Percentiles rank a stretch among this genome's conserved stretches.
These are phyloP conservation scores for Erodium maritimum DNA, from an alignment of 345 rosid species.

Conservation along the genomic window DNA sequence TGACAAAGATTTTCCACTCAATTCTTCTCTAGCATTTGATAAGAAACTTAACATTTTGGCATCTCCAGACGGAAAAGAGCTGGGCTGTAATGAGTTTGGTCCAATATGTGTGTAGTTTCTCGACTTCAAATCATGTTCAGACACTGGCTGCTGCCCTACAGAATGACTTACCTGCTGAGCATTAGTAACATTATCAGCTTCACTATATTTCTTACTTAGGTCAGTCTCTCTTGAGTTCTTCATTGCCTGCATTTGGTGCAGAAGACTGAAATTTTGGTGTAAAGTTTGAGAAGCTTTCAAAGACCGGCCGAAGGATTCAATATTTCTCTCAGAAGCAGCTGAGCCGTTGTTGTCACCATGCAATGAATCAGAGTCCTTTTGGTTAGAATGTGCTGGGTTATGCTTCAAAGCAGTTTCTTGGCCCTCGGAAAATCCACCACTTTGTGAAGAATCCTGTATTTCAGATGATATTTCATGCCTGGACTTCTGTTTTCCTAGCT, in stretches of 20 bases:
- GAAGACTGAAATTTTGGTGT: conserved; percentile 32
- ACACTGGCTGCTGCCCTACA: conserved; percentile 29
- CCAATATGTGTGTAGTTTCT: conserved; percentile 11
- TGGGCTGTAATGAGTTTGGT: conserved; percentile 11
- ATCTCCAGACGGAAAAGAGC: conserved; percentile 23
- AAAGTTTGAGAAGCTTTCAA: conserved; percentile 31
- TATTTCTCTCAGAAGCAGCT: conserved; percentile 28
- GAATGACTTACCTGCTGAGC: conserved; percentile 24
- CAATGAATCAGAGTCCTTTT: not conserved
- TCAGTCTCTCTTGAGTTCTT: conserved; percentile 33
- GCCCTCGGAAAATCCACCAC: not conserved
- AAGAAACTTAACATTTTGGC: conserved; percentile 24
- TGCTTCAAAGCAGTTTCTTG: not conserved
- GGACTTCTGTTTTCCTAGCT: not conserved
- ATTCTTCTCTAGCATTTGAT: conserved; percentile 6
- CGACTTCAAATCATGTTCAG: conserved; percentile 19
- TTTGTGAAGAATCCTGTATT: not conserved
- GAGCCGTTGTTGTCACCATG: conserved; percentile 8
- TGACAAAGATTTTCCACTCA: conserved; percentile 1
- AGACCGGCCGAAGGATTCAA: conserved; percentile 51
- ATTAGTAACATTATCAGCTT: conserved; percentile 28
- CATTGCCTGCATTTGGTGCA: conserved; percentile 43
- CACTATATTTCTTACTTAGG: conserved; percentile 36
- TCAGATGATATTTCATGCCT: conserved; percentile 1
- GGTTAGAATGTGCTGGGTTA: not conserved